Percentiles rank a stretch among this genome's conserved stretches.
phyloP scores from a whole-genome alignment of 768 basidiomycete genomes.

The Candolleomyces eurysporus region DNA sequence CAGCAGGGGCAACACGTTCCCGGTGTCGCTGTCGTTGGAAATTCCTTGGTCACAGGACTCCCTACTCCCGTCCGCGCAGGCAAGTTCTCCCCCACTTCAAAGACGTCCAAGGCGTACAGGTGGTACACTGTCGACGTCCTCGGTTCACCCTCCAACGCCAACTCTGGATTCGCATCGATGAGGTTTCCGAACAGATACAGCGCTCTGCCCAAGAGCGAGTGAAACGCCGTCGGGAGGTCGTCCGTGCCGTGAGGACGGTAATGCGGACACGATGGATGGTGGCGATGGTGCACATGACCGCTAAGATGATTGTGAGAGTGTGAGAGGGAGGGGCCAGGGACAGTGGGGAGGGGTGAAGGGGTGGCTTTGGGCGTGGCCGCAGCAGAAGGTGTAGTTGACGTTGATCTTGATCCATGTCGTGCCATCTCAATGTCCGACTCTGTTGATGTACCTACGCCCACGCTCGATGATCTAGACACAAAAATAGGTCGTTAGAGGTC shows the following conservation, averaged over 20 bases:
- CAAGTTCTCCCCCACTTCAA: constrained; percentile 65
- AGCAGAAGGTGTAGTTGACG: background rate
- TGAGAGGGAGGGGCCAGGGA: background rate
- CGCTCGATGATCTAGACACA: background rate
- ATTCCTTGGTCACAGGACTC: background rate
- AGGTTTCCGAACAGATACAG: constrained; percentile 65
- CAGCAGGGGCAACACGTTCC: too few species aligned
- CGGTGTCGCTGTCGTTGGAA: background rate
- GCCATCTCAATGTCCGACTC: constrained; percentile 1
- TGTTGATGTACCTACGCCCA: background rate
- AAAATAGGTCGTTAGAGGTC: too few species aligned
- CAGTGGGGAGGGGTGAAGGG: background rate
- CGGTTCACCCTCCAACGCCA: constrained; percentile 57
- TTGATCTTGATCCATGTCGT: too few species aligned
- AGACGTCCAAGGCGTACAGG: constrained; percentile 68
- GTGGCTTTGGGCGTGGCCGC: background rate
- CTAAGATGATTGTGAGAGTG: constrained; percentile 10
- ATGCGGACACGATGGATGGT: background rate
- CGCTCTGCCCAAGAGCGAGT: constrained; percentile 61
- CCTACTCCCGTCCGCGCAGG: constrained; percentile 34
- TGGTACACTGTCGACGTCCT: constrained; percentile 51
- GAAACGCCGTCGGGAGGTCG: constrained; percentile 64
- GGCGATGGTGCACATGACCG: background rate
- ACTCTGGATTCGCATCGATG: constrained; percentile 48
- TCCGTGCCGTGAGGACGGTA: constrained; percentile 2